These are phyloP conservation scores for Isatis lusitanica DNA, from an alignment of 441 rosid genomes.

Conservation along the genomic window DNA sequence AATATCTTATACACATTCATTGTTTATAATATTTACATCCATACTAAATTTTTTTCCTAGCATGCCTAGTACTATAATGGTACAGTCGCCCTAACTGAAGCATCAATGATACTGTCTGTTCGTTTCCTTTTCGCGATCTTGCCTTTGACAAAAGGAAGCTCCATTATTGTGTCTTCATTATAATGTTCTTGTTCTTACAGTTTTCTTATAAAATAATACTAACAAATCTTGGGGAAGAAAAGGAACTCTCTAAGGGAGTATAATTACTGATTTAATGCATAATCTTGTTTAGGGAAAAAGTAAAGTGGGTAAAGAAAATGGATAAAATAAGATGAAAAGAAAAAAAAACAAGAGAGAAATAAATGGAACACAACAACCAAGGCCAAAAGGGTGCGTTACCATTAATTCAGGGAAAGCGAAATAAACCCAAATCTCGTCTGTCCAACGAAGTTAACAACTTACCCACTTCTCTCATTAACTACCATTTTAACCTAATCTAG, in stretches of 20 bases:
- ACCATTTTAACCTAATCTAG: conserved; percentile 15
- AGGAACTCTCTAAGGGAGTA: not conserved
- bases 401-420: conserved; percentile 37
- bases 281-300: conserved; percentile 9
- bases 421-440: conserved; percentile 28
- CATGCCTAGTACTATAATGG: conserved; percentile 25
- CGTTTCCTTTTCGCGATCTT: conserved; percentile 15
- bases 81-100: not conserved
- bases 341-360: not conserved
- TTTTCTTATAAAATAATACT: not conserved
- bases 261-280: not conserved
- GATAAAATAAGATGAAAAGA: not conserved
- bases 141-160: conserved; percentile 19
- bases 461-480: conserved; percentile 8
- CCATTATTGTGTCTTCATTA: conserved; percentile 31
- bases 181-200: conserved; percentile 30
- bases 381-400: conserved; percentile 33
- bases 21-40: not conserved
- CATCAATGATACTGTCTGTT: conserved; percentile 27
- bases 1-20: not conserved
- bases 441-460: conserved; percentile 20
- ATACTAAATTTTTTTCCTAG: not conserved
- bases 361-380: conserved; percentile 35
- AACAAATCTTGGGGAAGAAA: not conserved
- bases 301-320: conserved; percentile 4